Evolutionary conservation across 2,329 filamentous ascomycete genomes (phyloP), one percentile per base, ranked within the genome.

Genomic region (Ascomycota sp.): DNA sequence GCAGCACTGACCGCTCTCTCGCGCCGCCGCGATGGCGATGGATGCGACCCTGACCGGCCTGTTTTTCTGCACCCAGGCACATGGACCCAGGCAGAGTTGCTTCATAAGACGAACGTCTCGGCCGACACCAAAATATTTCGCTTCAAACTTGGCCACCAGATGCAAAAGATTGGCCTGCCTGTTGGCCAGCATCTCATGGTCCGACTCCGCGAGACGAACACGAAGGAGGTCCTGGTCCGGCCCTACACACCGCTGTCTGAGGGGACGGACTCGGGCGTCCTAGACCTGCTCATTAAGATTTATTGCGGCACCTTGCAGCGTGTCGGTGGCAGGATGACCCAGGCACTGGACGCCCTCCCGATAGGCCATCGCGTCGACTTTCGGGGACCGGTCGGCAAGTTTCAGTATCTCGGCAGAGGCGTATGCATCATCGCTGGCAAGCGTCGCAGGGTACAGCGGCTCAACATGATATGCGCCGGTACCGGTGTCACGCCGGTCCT

Each of bases 401-500:
- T 92, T 41, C 69, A 77, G 44, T 92, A 92, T 45, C 57, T 74
- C 0, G 76, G 78, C 0, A 54, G 59, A 0, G 82, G 83, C 0
- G 40, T 53, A 2, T 81, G 77, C 44, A 47, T 56, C 1, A 55
- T 92, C 30, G 67, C 67, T 26, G 66, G 66, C 0, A 61, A 58
- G 13, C 50, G 59, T 37, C 58, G 73, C 8, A 53, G 44, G 0
- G 66, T 91, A 1, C 66, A 64, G 34, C 66, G 64, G 9, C 81
- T 92, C 51, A 61, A 78, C 47, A 92, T 92, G 82, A 72, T 92
- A 26, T 89, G 80, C 44, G 84, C 68, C 10, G 84, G 84, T 6
- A 80, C 71, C n/a, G 84, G 84, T 1, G 77, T 93, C 46, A 92
- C 84, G n/a, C 84, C 84, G 0, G 79, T 92, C 40, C 89, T 74